Percentiles rank a stretch among this genome's conserved stretches.
Conservation (phyloP, 2,329 filamentous ascomycete genomes). For the Talaromyces sp. region DNA sequence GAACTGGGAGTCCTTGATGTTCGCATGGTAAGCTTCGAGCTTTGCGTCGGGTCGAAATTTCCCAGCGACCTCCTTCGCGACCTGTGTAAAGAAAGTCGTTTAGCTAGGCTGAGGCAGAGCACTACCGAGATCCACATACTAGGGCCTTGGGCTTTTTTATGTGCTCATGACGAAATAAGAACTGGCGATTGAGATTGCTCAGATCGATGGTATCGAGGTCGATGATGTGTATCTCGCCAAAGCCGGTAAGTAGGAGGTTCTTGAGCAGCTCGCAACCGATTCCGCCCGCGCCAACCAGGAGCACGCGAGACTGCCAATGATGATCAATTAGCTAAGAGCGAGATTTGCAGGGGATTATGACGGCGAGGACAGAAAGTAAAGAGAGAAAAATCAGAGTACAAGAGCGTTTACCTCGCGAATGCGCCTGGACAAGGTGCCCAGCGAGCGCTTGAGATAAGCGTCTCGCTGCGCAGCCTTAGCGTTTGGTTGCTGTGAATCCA, state of each 20-base stretch:
- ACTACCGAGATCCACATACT: constrained; percentile 46
- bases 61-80: constrained; percentile 85
- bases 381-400: not conserved
- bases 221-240: constrained; percentile 88
- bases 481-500: constrained; percentile 9
- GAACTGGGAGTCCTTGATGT: constrained; percentile 88
- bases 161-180: constrained; percentile 91
- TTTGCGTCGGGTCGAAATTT: constrained; percentile 85
- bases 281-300: constrained; percentile 93
- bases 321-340: not conserved
- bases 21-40: constrained; percentile 83
- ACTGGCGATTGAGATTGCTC: constrained; percentile 95
- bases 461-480: constrained; percentile 32
- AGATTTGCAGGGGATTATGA: not conserved
- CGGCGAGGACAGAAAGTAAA: not conserved
- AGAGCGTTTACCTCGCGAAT: constrained; percentile 35
- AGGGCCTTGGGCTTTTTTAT: constrained; percentile 96
- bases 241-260: constrained; percentile 87
- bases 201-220: constrained; percentile 98
- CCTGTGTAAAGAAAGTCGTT: constrained; percentile 44
- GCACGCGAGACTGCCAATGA: constrained; percentile 62
- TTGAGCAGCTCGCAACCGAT: constrained; percentile 98
- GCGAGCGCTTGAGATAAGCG: constrained; percentile 37
- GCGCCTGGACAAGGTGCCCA: constrained; percentile 34
- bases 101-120: constrained; percentile 8